Percentiles rank a stretch among this genome's conserved stretches.
Conservation (phyloP, 2,329 filamentous ascomycete species). For the Fusarium decemcellulare region DNA sequence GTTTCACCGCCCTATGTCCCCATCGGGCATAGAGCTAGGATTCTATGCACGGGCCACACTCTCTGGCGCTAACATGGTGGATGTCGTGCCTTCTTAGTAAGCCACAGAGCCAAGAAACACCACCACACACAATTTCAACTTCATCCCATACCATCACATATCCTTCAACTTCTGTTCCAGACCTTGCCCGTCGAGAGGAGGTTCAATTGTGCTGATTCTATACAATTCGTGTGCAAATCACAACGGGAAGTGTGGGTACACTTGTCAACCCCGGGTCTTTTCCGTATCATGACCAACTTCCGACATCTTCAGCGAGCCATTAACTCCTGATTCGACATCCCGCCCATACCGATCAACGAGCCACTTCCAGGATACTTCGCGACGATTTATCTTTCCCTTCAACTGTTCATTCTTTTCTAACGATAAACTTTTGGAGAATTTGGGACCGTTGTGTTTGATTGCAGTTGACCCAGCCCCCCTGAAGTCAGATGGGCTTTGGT, state of each 20-base stretch:
- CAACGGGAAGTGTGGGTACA: background rate
- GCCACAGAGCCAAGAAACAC: conserved; percentile 24
- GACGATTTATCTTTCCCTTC: background rate
- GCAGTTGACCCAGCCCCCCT: conserved; percentile 7
- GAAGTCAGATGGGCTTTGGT: conserved; percentile 31
- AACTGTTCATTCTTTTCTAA: background rate
- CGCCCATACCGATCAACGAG: background rate
- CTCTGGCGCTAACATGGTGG: conserved; percentile 21
- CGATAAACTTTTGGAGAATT: background rate
- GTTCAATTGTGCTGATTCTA: background rate
- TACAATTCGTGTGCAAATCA: background rate
- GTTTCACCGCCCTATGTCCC: conserved; percentile 31
- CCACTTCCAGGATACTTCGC: background rate
- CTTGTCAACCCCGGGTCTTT: background rate
- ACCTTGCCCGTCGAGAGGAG: background rate
- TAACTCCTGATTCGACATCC: background rate
- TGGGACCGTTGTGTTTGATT: background rate
- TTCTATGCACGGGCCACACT: conserved; percentile 35
- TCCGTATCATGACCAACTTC: background rate
- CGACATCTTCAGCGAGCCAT: background rate
- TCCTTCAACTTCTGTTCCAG: background rate
- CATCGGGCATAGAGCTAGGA: conserved; percentile 25
- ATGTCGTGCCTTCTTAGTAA: conserved; percentile 32
- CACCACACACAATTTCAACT: conserved; percentile 36
- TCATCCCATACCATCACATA: conserved; percentile 27